Evolutionary conservation across 768 basidiomycete genomes (phyloP).

Genomic region (Astraeus odoratus): DNA sequence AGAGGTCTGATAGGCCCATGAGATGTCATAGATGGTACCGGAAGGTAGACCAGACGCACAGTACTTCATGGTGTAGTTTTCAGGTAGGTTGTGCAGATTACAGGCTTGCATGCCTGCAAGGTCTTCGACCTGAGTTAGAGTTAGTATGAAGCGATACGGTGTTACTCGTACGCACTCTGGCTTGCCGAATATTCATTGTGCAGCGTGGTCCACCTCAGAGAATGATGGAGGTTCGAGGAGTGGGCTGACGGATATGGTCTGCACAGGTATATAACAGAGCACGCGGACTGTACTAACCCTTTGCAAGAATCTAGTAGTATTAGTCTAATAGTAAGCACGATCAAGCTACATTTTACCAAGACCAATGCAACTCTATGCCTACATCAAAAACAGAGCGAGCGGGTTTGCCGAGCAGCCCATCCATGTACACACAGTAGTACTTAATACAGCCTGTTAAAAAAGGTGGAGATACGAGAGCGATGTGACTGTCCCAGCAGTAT

Average conservation of each 20-base stretch:
- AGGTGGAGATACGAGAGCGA: slow-evolving; percentile 1
- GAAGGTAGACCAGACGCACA: slow-evolving; percentile 36
- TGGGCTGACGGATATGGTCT: too few species aligned
- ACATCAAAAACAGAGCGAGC: neutral
- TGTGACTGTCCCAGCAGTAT: neutral
- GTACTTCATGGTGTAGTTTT: slow-evolving; percentile 82
- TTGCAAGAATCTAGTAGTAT: too few species aligned
- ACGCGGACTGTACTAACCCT: too few species aligned
- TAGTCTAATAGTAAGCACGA: too few species aligned
- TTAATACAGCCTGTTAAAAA: neutral
- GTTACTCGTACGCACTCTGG: slow-evolving; percentile 17
- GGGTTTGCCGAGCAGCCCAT: neutral
- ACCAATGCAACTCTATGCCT: too few species aligned
- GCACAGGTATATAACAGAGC: too few species aligned
- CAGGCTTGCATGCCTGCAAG: slow-evolving; percentile 90
- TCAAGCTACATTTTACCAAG: too few species aligned
- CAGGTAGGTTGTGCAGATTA: slow-evolving; percentile 89
- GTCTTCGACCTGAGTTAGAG: slow-evolving; percentile 62
- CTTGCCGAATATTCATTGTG: slow-evolving; percentile 25
- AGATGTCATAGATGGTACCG: neutral
- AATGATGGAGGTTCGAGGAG: too few species aligned
- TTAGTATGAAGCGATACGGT: slow-evolving; percentile 9
- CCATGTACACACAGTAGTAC: neutral
- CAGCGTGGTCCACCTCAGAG: too few species aligned
- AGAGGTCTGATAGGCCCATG: slow-evolving; percentile 58